Conservation (phyloP, 2,329 filamentous ascomycete genomes). For the Calonectria multiphialidica region DNA sequence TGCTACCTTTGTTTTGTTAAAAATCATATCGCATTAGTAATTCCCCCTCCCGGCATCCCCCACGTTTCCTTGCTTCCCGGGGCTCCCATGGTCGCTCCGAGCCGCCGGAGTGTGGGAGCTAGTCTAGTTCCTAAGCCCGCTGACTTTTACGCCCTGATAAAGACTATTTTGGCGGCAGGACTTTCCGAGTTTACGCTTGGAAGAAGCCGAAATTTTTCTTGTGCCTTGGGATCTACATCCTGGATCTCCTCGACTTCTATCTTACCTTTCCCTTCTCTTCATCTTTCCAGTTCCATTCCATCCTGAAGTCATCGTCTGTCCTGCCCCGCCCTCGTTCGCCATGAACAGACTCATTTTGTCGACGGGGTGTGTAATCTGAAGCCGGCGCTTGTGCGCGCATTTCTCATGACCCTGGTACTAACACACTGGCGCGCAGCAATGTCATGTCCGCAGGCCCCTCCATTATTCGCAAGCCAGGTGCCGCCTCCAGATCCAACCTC, state of each 20-base stretch:
- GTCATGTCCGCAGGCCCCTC: constrained; percentile 88
- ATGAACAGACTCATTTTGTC: constrained; percentile 88
- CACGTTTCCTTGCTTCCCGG: constrained; percentile 24
- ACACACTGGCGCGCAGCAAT: constrained; percentile 66
- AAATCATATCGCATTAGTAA: constrained; percentile 32
- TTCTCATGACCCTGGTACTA: constrained; percentile 23
- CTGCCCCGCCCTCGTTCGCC: constrained; percentile 33
- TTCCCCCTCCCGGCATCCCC: constrained; percentile 26
- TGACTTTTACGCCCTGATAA: constrained; percentile 31
- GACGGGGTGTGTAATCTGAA: constrained; percentile 75
- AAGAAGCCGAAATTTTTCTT: constrained; percentile 40
- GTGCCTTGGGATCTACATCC: constrained; percentile 15
- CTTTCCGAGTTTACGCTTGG: constrained; percentile 40
- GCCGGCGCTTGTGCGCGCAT: constrained; percentile 21
- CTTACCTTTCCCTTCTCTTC: constrained; percentile 10
- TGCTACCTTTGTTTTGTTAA: constrained; percentile 15
- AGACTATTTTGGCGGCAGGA: constrained; percentile 36
- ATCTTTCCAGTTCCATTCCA: background rate
- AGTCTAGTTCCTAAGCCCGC: constrained; percentile 27
- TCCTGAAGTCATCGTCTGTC: background rate
- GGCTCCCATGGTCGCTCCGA: constrained; percentile 23
- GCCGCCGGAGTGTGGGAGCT: constrained; percentile 28
- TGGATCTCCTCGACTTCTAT: constrained; percentile 10
- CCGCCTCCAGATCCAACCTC: constrained; percentile 83
- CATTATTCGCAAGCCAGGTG: constrained; percentile 81